Percentiles rank a stretch among this genome's conserved stretches.
phyloP scores from a whole-genome alignment of 345 rosid species.

The Isatis tinctoria region DNA sequence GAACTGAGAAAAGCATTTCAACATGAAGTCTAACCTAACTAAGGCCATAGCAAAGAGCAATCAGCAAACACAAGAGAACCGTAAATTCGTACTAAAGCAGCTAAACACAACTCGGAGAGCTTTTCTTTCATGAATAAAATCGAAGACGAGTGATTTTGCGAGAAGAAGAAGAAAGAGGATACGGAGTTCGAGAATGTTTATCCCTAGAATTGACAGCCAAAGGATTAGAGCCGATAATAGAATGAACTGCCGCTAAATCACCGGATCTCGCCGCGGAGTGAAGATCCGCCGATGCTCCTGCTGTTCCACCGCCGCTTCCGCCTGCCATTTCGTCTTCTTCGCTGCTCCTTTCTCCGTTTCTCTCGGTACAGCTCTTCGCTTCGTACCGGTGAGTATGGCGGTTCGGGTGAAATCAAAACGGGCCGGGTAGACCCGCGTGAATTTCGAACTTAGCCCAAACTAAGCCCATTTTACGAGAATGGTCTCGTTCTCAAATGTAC shows the following conservation, averaged over 20 bases:
- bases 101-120: background rate
- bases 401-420: background rate
- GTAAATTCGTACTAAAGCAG: background rate
- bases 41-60: background rate
- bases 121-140: background rate
- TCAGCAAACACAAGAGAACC: background rate
- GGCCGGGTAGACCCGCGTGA: background rate
- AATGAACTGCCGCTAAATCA: conserved; percentile 55
- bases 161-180: conserved; percentile 38
- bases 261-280: conserved; percentile 95
- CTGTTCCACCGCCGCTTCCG: conserved; percentile 18
- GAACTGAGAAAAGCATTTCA: background rate
- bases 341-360: background rate
- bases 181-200: conserved; percentile 97
- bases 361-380: conserved; percentile 10
- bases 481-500: background rate
- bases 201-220: conserved; percentile 77
- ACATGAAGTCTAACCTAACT: background rate
- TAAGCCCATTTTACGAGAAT: conserved; percentile 15
- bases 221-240: conserved; percentile 60
- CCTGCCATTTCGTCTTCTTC: conserved; percentile 25
- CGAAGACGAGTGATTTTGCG: background rate
- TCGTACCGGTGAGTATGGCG: conserved; percentile 9
- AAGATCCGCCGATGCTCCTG: conserved; percentile 38
- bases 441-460: conserved; percentile 1